Base-by-base conservation (phyloP, 2,329 filamentous ascomycete genomes). In the Trichoderma gracile region DNA sequence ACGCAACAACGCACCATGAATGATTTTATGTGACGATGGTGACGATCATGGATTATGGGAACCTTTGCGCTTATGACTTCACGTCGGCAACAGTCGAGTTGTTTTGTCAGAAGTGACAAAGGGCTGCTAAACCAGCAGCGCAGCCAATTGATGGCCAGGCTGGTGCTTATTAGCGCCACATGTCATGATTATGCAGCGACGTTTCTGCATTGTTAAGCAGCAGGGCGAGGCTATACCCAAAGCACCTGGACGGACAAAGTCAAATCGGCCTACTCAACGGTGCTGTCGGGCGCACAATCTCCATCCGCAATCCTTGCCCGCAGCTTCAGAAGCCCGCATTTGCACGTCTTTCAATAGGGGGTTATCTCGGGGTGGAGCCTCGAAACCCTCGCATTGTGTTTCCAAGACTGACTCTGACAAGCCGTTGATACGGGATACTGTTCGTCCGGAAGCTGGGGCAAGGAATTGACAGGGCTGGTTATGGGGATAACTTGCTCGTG, bases 161-260 rank as follows among this genome's bases (percentile, higher is more conserved):
- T 47, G 42, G 33, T 25, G 43, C 17, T 52, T 30, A 38, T 15
- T 47, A 56, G 50, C 30, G 45, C 42, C 43, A 46, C 47, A 19
- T 52, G 53, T 64, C 61, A 64, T 64, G 61, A 49, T 64, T 64
- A 58, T 56, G 53, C 33, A 57, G 50, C 49, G 38, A 53, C 15
- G 5, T 19, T 21, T 23, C 33, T 4, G n/a, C 33, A 38, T 54
- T 46, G n/a, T 62, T 53, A 53, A 62, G 30, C 40, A 38, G 58
- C 58, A 45, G 33, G 33, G 15, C 56, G 21, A 59, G 56, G 21
- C 43, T 59, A 59, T 59, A 33, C 59, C 49, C 17, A 46, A 62
- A 54, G 45, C 55, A 61, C 38, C 17, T 23, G 38, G 21, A 23
- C 19, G 40, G 17, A 42, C 30, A 61, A 45, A 38, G 47, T 52